Evolutionary conservation across 2,329 filamentous ascomycete species (phyloP).

Genomic region (Hirsutella thompsonii): DNA sequence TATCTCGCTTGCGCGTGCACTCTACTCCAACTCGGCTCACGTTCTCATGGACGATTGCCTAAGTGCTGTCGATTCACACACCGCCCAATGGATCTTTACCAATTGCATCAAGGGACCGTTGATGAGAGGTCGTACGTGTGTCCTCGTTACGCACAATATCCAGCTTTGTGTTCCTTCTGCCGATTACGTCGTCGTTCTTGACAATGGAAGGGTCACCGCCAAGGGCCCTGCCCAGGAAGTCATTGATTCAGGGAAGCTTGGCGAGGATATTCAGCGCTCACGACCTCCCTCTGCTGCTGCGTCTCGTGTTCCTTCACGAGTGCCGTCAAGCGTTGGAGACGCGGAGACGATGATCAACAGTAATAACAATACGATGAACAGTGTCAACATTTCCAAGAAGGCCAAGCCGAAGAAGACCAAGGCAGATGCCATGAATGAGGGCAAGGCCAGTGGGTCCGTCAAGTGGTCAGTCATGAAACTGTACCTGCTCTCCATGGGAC

Average conservation of each 20-base stretch:
- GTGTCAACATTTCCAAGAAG: constrained; percentile 32
- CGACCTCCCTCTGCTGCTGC: constrained; percentile 53
- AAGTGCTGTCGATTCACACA: constrained; percentile 94
- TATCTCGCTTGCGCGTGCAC: constrained; percentile 86
- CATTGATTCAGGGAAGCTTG: constrained; percentile 76
- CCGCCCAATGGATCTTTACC: constrained; percentile 94
- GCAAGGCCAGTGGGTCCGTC: constrained; percentile 74
- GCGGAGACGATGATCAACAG: constrained; percentile 43
- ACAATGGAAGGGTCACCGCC: constrained; percentile 67
- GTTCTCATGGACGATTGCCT: constrained; percentile 89
- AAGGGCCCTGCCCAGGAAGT: constrained; percentile 71
- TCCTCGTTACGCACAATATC: constrained; percentile 91
- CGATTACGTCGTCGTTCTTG: constrained; percentile 69
- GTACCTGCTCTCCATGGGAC: constrained; percentile 85
- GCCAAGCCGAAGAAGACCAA: constrained; percentile 33
- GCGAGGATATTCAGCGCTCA: constrained; percentile 70
- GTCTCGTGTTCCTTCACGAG: constrained; percentile 65
- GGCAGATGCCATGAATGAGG: constrained; percentile 51
- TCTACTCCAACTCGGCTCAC: constrained; percentile 92
- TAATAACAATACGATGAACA: constrained; percentile 32
- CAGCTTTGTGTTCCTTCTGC: constrained; percentile 74
- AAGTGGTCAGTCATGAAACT: constrained; percentile 76
- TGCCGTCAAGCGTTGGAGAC: constrained; percentile 62
- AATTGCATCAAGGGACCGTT: constrained; percentile 82
- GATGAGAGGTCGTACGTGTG: constrained; percentile 81